Base-by-base conservation (phyloP, 495 filamentous ascomycete genomes). In the Filosporella fistucella region DNA sequence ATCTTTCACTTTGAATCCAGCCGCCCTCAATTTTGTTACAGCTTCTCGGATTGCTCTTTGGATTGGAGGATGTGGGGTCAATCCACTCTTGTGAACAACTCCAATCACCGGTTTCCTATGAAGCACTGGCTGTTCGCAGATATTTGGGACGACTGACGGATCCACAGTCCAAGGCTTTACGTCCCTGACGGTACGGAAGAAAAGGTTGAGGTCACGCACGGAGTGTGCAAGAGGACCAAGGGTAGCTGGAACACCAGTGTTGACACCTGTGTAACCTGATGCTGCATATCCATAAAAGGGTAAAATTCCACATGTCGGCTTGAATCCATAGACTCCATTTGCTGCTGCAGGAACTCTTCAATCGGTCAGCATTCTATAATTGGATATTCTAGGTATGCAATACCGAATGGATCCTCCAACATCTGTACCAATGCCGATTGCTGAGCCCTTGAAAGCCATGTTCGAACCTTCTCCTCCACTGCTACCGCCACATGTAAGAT, bases 321-420 rank as follows among this genome's bases (percentile, higher is more conserved):
- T 82, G 51, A 82, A 70, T 0, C 71, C 68, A 35, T 75, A 80
- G 8, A 82, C 61, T 5, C 74, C 76, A 41, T 72, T 69, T 43
- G 72, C 80, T 51, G 76, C 72, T 0, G 76, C 74, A 0, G 80
- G 80, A 16, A 82, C 67, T 3, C 79, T 67, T 9, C 17, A 9
- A 7, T 17, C 17, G 11, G 12, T 38, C 17, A 38, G 34, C 34
- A 7, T 16, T 9, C 12, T n/a, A n/a, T 12, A 8, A 9, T 38
- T 38, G 7, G 34, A 18, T 38, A 7, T 30, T 30, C 28, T 8
- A 38, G 17, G 8, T 8, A 7, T 38, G 17, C 28, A 7, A 7
- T 84, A 75, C 0, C 84, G 69, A 25, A 83, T 72, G 4, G 74
- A 80, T 9, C 85, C 86, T 0, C 82, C 85, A 37, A 89, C 84